These are phyloP conservation scores for Boletales sp. DNA, from an alignment of 768 basidiomycete species.

Conservation along the genomic window DNA sequence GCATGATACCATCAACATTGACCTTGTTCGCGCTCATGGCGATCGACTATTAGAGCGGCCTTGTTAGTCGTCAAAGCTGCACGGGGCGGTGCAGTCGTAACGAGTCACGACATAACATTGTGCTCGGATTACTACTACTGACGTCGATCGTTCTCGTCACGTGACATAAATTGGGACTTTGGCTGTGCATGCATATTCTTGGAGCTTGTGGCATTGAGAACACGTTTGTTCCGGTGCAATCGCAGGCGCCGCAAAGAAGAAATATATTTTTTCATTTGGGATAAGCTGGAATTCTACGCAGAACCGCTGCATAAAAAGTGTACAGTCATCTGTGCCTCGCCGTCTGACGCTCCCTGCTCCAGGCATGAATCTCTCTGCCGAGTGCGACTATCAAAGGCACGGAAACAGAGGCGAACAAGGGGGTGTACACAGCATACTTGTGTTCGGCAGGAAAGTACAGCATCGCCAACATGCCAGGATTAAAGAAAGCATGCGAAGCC, in stretches of 20 bases:
- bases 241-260: constrained; percentile 8
- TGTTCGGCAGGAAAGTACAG: constrained; percentile 98
- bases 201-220: constrained; percentile 1
- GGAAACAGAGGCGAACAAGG: constrained; percentile 86
- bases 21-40: constrained; percentile 44
- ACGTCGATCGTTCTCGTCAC: constrained; percentile 22
- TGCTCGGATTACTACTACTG: not conserved
- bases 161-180: constrained; percentile 11
- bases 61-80: constrained; percentile 7
- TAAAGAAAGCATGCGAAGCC: constrained; percentile 89
- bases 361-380: constrained; percentile 66
- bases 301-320: not conserved
- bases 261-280: constrained; percentile 7
- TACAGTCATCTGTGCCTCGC: constrained; percentile 12
- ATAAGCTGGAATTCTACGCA: constrained; percentile 6
- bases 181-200: too few species aligned
- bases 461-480: constrained; percentile 92
- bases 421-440: constrained; percentile 95
- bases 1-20: constrained; percentile 68
- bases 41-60: constrained; percentile 2
- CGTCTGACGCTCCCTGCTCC: constrained; percentile 37
- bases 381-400: constrained; percentile 79
- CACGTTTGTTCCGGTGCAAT: constrained; percentile 15
- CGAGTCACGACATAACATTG: too few species aligned
- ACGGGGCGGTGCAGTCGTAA: not conserved